phyloP scores from a whole-genome alignment of 805 yeast species.

The Sugiyamaella floridensis region DNA sequence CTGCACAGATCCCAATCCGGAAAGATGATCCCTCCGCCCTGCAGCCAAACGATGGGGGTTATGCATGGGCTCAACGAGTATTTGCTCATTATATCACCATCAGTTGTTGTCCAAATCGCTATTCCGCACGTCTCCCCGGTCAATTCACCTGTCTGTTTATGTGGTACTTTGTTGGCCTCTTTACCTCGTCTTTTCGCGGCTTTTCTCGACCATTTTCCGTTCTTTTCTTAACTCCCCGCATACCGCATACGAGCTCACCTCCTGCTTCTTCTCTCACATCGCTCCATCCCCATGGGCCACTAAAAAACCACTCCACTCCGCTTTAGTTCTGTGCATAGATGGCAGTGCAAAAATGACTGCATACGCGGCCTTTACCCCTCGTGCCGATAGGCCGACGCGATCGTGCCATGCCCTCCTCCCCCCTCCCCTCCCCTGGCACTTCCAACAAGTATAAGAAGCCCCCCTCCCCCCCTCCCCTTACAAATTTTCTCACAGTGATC shows the following conservation, averaged over 20 bases:
- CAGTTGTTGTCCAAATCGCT: neutral
- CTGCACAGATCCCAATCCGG: neutral
- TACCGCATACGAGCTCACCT: neutral
- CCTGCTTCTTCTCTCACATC: neutral
- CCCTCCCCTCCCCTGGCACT: too few relatives aligned
- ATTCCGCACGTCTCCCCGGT: too few relatives aligned
- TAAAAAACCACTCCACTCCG: neutral
- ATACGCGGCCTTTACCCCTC: neutral
- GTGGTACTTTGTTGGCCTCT: too few relatives aligned
- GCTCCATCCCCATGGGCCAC: neutral
- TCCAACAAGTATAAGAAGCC: too few relatives aligned
- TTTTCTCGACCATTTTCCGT: neutral
- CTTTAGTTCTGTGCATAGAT: neutral
- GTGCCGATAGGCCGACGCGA: too few relatives aligned
- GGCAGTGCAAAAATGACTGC: neutral
- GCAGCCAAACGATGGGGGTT: neutral
- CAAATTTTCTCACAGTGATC: too few relatives aligned
- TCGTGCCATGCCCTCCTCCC: too few relatives aligned
- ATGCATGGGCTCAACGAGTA: neutral
- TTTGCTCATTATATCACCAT: neutral
- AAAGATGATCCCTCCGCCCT: neutral
- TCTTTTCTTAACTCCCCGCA: neutral
- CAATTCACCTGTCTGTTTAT: too few relatives aligned
- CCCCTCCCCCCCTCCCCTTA: too few relatives aligned
- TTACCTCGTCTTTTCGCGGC: too few relatives aligned